Evolutionary conservation across 1,284 basidiomycete species (phyloP).

Genomic region (Trametes pubescens): DNA sequence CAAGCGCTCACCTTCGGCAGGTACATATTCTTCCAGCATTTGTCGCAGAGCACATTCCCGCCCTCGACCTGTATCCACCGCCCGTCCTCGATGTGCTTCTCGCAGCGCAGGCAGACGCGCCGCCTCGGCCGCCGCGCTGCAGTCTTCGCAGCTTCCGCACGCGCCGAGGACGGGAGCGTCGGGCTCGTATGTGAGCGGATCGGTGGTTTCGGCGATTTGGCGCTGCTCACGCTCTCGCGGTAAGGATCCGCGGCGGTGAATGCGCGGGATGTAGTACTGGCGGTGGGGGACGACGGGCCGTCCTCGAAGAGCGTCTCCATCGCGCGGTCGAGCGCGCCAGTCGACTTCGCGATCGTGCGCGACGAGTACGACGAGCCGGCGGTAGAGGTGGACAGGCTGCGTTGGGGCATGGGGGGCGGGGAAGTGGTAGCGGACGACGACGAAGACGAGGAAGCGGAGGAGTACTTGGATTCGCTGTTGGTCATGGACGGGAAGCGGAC

Average conservation of each 20-base stretch:
- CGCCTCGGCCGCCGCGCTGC: conserved; percentile 44
- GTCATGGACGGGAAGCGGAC: conserved; percentile 45
- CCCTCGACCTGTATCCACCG: conserved; percentile 83
- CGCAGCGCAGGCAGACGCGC: conserved; percentile 72
- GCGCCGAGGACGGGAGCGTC: conserved; percentile 46
- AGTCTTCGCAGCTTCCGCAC: conserved; percentile 38
- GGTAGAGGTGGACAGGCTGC: conserved; percentile 42
- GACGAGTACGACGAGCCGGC: conserved; percentile 38
- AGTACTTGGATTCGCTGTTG: conserved; percentile 40
- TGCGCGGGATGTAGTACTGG: conserved; percentile 39
- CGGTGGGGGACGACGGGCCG: conserved; percentile 43
- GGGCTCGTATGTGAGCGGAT: conserved; percentile 61
- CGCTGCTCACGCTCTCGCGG: conserved; percentile 44
- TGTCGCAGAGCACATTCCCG: conserved; percentile 81
- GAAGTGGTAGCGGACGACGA: conserved; percentile 35
- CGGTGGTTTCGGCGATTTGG: conserved; percentile 59
- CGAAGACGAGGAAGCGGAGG: conserved; percentile 36
- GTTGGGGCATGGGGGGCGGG: conserved; percentile 38
- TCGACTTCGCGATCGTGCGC: conserved; percentile 44
- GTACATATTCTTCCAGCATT: conserved; percentile 95
- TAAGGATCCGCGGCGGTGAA: conserved; percentile 35
- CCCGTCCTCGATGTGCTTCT: conserved; percentile 75
- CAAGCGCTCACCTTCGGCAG: conserved; percentile 74
- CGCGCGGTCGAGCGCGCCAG: conserved; percentile 51
- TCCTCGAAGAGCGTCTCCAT: conserved; percentile 62